Base-by-base conservation (phyloP, 352 stramenopile species). In the Achlya hypogyna region DNA sequence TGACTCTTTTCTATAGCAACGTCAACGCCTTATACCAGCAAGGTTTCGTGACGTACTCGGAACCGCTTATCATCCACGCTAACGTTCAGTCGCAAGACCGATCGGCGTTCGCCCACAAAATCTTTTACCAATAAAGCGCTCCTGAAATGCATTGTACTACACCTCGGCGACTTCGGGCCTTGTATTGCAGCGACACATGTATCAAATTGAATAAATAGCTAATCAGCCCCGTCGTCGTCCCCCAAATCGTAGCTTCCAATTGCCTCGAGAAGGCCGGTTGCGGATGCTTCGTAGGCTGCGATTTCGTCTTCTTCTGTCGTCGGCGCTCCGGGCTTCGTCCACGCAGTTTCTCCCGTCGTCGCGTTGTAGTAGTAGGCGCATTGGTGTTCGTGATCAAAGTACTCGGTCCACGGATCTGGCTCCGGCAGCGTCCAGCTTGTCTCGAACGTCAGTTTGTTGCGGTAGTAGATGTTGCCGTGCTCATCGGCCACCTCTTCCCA, bases 401-500 rank as follows among this genome's bases (percentile, higher is more conserved):
- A 67, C 40, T 58, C 60, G 27, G 49, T 52, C 60, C 60, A 67
- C 18, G 40, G 35, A 5, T 54, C 35, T 14, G 35, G 12, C 28
- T 35, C 42, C 54, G 75, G 69, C 25, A 67, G 77, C 22, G 72
- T 86, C 84, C 81, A 91, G 60, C 82, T 89, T 25, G 84, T 72
- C 32, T 88, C 82, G 10, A 75, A 73, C 16, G 84, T 86, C 12
- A 54, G 23, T 10, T 52, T 66, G 54, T 91, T 89, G 74, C 79
- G 84, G 53, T 90, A 92, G 74, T 89, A 93, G 12, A 93, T 75
- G 35, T 78, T 81, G 0, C 84, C 84, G 23, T 60, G 51, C 10
- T 84, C 82, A 42, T 93, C 82, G 3, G 79, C 82, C 2, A 89
- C 80, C 65, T 92, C 80, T 69, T 89, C 78, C 84, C 82, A 91